Evolutionary conservation across 164 flowering plant species (phyloP), one percentile per base, ranked within the genome.

Genomic region (Nelumbo lutea): DNA sequence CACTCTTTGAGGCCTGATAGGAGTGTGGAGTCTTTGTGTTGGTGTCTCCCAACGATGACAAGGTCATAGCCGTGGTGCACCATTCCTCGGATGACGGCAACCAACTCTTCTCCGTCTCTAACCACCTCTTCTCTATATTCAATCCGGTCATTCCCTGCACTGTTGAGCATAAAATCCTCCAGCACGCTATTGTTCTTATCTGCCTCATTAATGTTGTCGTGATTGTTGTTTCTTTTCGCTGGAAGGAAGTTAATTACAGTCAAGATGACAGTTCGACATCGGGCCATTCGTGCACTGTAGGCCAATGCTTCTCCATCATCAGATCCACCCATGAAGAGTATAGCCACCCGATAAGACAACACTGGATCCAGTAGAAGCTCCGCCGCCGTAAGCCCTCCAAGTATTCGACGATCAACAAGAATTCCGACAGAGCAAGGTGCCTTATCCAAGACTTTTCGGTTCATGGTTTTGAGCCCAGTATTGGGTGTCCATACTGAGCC

Each of bases 391-490:
- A 73, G 46, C 1, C 73, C 73, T 0, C 5, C 65, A 9, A 69
- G 10, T 3, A 52, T 6, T 43, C 79, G 80, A 0, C 81, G 75
- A 55, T 85, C 93, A 0, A 87, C 61, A 2, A 86, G 75, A 11
- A 88, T 79, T 5, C 86, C 92, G 0, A 88, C 79, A 0, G 90
- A 81, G 64, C 89, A 87, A 4, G 88, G 88, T 0, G 83, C 83
- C 14, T 60, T 66, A 1, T 75, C 64, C 10, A 85, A 60, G 56
- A 87, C 74, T 6, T 79, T 78, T 0, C 61, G 41, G 77, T 88
- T 88, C 67, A 86, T 47, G 65, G 14, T 53, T 45, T 46, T 77
- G 1, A 85, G 14, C 5, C 72, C 50, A 3, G 68, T 42, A 47
- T 61, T 73, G 0, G 11, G 13, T 3, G 73, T 63, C 4, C 59